Percentiles rank a stretch among this genome's conserved stretches.
phyloP scores from a whole-genome alignment of 495 filamentous ascomycete species.

The Penicillium manginii region DNA sequence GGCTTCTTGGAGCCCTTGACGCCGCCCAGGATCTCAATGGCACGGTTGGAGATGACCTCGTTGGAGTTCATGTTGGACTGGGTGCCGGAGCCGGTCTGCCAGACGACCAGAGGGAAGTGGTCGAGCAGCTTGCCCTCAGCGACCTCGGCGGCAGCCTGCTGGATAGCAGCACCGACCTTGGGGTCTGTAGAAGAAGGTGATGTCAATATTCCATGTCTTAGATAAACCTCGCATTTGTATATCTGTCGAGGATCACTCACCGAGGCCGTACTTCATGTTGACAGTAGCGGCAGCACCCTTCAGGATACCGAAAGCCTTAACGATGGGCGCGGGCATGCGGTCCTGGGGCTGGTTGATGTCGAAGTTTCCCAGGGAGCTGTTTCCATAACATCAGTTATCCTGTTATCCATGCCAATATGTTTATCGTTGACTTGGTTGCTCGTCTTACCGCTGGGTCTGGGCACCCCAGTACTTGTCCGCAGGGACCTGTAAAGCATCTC shows the following conservation, averaged over 20 bases:
- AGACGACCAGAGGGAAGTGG: constrained; percentile 98
- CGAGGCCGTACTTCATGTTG: constrained; percentile 93
- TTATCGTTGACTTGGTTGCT: constrained; percentile 2
- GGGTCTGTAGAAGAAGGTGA: constrained; percentile 58
- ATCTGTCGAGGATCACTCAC: constrained; percentile 53
- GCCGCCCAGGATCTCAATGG: constrained; percentile 96
- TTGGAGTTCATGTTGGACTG: constrained; percentile 99
- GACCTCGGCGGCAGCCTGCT: constrained; percentile 92
- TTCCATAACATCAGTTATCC: constrained; percentile 21
- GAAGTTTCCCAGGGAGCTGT: constrained; percentile 90
- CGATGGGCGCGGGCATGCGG: constrained; percentile 92
- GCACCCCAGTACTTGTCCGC: constrained; percentile 98
- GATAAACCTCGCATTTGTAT: neutral
- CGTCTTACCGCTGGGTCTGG: constrained; percentile 83
- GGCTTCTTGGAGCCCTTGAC: constrained; percentile 95
- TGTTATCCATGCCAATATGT: neutral
- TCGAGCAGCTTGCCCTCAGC: constrained; percentile 91
- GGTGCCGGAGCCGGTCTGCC: constrained; percentile 98
- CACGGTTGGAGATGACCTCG: constrained; percentile 99
- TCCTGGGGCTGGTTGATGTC: constrained; percentile 98
- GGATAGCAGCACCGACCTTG: constrained; percentile 88
- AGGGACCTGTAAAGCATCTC: constrained; percentile 61
- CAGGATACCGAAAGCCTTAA: constrained; percentile 93
- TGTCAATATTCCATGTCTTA: constrained; percentile 10
- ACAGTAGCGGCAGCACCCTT: constrained; percentile 96